These are phyloP conservation scores for Rugonectria rugulosa DNA, from an alignment of 2,329 filamentous ascomycete genomes.

Conservation along the genomic window DNA sequence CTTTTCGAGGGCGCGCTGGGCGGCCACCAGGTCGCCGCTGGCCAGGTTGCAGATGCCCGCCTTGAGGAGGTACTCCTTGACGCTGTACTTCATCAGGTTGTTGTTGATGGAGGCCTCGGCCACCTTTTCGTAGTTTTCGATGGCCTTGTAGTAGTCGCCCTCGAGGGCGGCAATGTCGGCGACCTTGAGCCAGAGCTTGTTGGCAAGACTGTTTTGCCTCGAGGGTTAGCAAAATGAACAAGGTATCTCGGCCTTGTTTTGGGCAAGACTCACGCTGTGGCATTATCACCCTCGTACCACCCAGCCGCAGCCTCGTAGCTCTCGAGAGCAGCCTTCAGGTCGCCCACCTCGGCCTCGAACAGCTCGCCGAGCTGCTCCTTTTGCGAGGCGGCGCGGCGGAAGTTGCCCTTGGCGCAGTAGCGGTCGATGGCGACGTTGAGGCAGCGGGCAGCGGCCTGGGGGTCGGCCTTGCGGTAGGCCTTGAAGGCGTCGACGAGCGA, in stretches of 20 bases:
- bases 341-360: slow-evolving; percentile 81
- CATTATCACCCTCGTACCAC: slow-evolving; percentile 90
- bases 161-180: slow-evolving; percentile 86
- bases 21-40: slow-evolving; percentile 76
- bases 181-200: slow-evolving; percentile 92
- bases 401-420: slow-evolving; percentile 90
- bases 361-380: slow-evolving; percentile 90
- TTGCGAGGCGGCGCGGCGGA: slow-evolving; percentile 87
- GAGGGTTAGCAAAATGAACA: neutral
- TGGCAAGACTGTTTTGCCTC: slow-evolving; percentile 76
- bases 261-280: slow-evolving; percentile 70
- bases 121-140: slow-evolving; percentile 84
- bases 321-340: slow-evolving; percentile 79
- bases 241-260: too few species aligned
- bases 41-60: slow-evolving; percentile 89
- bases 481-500: slow-evolving; percentile 92
- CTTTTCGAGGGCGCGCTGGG: slow-evolving; percentile 79
- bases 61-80: slow-evolving; percentile 96
- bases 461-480: slow-evolving; percentile 86
- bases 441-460: slow-evolving; percentile 82
- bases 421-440: slow-evolving; percentile 82
- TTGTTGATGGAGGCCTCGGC: slow-evolving; percentile 81
- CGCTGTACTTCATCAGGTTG: slow-evolving; percentile 91
- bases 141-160: slow-evolving; percentile 83
- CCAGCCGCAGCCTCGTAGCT: slow-evolving; percentile 85